Evolutionary conservation across 768 basidiomycete genomes (phyloP), one percentile per base, ranked within the genome.

Genomic region (Boletus rufocinnamomeus): DNA sequence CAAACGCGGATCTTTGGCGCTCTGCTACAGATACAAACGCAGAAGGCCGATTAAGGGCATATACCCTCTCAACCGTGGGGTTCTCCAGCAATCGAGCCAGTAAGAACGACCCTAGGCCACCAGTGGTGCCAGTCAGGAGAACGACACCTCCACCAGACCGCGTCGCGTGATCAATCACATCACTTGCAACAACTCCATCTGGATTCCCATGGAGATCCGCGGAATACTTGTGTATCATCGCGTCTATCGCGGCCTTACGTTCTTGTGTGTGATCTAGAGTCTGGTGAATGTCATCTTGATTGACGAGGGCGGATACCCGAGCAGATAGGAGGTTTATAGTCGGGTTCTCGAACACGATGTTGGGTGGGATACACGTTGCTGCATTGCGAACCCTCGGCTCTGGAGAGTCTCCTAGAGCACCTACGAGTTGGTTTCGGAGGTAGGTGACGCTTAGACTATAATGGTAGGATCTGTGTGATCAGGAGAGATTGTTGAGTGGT

Each of bases 101-200:
- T 2, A 78, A 37, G 55, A 76, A 73, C 2, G 75, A 74, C 2
- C 80, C 80, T 2, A 81, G 66, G 5, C 72, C 74, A 1, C 80
- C 80, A 2, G 80, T 80, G 4, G 75, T 74, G 13, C 80, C 79
- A 6, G 80, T 80, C 9, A 80, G 52, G 3, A 66, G 52, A 1
- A 57, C 57, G 1, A 49, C 54, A 5, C 32, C 54, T 5, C 38
- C 47, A n/a, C 17, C n/a, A 17, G 44, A 35, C 21, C 6, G 35
- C 27, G 10, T 32, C 3, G 5, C 17, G 23, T 28, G 0, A 8
- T 35, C 25, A 19, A 28, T 19, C 11, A 27, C n/a, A 7, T 6
- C 19, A 16, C 35, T 27, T 6, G 46, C 6, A 14, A 54, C 7
- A 3, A 28, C 16, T 2, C 37, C 37, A n/a, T 40, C 8, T 5